Conservation (phyloP, 2,329 filamentous ascomycete species). For the Arthroderma sp. region DNA sequence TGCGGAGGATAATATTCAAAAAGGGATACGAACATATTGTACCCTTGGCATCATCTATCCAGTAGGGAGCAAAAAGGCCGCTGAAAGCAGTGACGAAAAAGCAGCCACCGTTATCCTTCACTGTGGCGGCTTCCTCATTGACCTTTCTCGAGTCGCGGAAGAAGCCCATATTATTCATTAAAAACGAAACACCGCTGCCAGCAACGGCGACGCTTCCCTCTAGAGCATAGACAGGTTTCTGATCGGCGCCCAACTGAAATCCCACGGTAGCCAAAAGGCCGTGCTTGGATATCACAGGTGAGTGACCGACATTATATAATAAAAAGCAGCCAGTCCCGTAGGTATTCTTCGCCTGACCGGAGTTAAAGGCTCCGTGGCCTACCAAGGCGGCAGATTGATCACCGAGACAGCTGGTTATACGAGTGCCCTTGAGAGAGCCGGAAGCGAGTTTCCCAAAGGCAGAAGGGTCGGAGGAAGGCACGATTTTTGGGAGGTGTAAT, state of each 20-base stretch:
- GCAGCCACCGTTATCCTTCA: constrained; percentile 67
- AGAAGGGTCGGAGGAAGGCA: constrained; percentile 61
- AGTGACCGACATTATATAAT: constrained; percentile 73
- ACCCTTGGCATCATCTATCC: constrained; percentile 85
- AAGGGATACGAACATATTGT: constrained; percentile 40
- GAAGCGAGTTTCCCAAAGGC: constrained; percentile 55
- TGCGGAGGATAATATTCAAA: neutral
- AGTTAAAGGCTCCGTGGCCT: constrained; percentile 69
- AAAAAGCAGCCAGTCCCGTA: constrained; percentile 86
- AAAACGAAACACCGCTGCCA: constrained; percentile 65
- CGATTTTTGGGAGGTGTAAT: constrained; percentile 66
- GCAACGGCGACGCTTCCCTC: constrained; percentile 76
- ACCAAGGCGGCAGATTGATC: constrained; percentile 80
- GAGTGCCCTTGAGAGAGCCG: constrained; percentile 55
- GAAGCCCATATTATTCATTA: constrained; percentile 53
- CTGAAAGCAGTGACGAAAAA: constrained; percentile 84
- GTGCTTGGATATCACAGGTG: constrained; percentile 72
- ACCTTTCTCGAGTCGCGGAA: constrained; percentile 50
- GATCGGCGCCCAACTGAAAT: constrained; percentile 61
- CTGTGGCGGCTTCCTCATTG: constrained; percentile 49
- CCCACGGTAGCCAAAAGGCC: constrained; percentile 77
- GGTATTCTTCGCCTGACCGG: constrained; percentile 78
- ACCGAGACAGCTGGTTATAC: constrained; percentile 71
- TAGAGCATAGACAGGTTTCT: constrained; percentile 62
- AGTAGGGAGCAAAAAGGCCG: constrained; percentile 83